These are phyloP conservation scores for Trametopsis cervina DNA, from an alignment of 768 basidiomycete species.

Conservation along the genomic window DNA sequence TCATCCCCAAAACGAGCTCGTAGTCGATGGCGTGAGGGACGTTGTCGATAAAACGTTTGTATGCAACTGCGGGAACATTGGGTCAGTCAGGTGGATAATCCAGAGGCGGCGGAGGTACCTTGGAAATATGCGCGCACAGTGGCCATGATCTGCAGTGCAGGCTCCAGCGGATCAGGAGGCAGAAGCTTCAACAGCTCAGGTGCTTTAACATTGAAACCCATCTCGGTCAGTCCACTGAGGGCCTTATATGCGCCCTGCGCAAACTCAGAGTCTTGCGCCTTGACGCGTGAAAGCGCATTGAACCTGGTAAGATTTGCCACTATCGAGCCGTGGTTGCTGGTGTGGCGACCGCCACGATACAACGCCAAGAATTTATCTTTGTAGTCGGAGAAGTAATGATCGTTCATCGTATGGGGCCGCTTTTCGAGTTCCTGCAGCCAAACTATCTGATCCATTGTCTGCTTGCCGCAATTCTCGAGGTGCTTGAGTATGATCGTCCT, in stretches of 20 bases:
- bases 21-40: conserved; percentile 38
- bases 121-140: conserved; percentile 70
- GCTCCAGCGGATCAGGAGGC: conserved; percentile 44
- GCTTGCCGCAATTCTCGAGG: conserved; percentile 35
- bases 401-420: conserved; percentile 43
- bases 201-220: conserved; percentile 31
- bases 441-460: conserved; percentile 33
- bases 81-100: not conserved
- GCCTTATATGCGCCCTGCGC: conserved; percentile 26
- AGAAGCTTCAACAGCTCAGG: conserved; percentile 44
- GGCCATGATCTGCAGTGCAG: conserved; percentile 61
- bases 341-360: conserved; percentile 18
- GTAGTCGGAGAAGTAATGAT: conserved; percentile 42
- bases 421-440: conserved; percentile 46
- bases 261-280: conserved; percentile 4
- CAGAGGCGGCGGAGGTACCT: conserved; percentile 33
- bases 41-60: conserved; percentile 39
- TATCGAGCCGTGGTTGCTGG: conserved; percentile 12
- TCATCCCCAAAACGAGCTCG: conserved; percentile 48
- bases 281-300: not conserved
- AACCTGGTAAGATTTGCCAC: conserved; percentile 1
- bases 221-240: conserved; percentile 20
- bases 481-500: conserved; percentile 49
- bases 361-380: conserved; percentile 22
- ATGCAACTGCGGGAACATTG: conserved; percentile 26